Evolutionary conservation across 2,329 filamentous ascomycete genomes (phyloP).

Genomic region (Chrysoporthe deuterocubensis): DNA sequence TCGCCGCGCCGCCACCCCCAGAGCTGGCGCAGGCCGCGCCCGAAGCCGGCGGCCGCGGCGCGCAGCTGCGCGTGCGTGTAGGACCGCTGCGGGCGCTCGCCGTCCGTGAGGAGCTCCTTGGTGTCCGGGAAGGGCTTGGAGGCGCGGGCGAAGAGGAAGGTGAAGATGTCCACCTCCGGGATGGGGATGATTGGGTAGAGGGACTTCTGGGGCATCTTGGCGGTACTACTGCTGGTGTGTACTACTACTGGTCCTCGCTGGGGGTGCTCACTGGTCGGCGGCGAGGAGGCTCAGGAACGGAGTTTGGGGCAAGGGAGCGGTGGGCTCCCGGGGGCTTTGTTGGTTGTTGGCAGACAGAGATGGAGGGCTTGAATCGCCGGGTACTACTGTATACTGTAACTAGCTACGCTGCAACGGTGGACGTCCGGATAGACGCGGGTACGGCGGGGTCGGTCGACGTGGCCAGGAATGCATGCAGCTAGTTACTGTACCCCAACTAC

Average conservation of each 20-base stretch:
- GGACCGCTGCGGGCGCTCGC: constrained; percentile 61
- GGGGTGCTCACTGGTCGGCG: too few relatives aligned
- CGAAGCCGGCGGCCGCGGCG: constrained; percentile 72
- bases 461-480: background rate
- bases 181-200: constrained; percentile 68
- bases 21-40: constrained; percentile 69
- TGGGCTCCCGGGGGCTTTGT: too few relatives aligned
- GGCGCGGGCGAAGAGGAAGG: constrained; percentile 73
- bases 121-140: constrained; percentile 69
- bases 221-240: too few relatives aligned
- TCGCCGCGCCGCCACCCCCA: constrained; percentile 85
- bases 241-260: too few relatives aligned
- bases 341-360: background rate
- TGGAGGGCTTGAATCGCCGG: too few relatives aligned
- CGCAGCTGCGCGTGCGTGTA: constrained; percentile 75
- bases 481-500: background rate
- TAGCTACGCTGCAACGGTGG: background rate
- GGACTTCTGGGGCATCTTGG: constrained; percentile 72
- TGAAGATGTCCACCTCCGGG: constrained; percentile 78
- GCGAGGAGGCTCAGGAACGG: too few relatives aligned
- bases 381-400: background rate
- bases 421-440: background rate
- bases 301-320: too few relatives aligned
- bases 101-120: constrained; percentile 81
- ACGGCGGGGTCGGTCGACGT: constrained; percentile 18